These are phyloP conservation scores for Fusarium lyarnte DNA, from an alignment of 2,329 filamentous ascomycete species.

Conservation along the genomic window DNA sequence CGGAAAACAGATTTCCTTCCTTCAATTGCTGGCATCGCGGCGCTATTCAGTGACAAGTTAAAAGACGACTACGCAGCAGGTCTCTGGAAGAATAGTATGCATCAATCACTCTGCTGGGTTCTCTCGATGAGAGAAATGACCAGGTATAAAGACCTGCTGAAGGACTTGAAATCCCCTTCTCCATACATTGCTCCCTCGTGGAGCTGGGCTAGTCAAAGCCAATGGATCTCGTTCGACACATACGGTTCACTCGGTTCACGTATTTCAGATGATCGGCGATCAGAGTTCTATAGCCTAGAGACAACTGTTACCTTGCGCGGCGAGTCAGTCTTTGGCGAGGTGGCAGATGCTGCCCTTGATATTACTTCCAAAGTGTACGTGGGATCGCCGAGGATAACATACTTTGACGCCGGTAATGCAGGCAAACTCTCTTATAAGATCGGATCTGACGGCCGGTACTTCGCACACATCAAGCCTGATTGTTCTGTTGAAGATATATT, in stretches of 20 bases:
- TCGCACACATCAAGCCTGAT: not conserved
- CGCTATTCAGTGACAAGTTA: not conserved
- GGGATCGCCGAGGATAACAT: not conserved
- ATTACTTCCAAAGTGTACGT: rapidly evolving
- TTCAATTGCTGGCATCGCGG: not conserved
- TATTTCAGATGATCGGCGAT: no score
- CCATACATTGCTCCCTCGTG: not conserved
- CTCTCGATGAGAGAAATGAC: rapidly evolving
- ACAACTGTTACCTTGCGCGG: rapidly evolving
- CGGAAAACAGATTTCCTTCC: not conserved
- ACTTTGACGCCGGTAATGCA: no score
- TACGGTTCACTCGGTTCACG: no score
- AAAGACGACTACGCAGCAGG: not conserved
- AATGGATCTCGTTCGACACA: rapidly evolving
- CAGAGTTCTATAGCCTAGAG: not conserved
- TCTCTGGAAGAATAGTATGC: not conserved
- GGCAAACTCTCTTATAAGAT: no score
- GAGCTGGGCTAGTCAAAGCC: not conserved
- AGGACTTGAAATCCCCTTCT: rapidly evolving
- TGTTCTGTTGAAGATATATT: not conserved
- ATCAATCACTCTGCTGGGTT: not conserved
- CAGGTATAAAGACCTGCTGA: not conserved
- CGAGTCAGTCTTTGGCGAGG: not conserved
- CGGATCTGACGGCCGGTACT: not conserved
- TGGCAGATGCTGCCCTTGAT: rapidly evolving